Base-by-base conservation (phyloP, 2,329 filamentous ascomycete genomes). In the Spiromastix sp. region DNA sequence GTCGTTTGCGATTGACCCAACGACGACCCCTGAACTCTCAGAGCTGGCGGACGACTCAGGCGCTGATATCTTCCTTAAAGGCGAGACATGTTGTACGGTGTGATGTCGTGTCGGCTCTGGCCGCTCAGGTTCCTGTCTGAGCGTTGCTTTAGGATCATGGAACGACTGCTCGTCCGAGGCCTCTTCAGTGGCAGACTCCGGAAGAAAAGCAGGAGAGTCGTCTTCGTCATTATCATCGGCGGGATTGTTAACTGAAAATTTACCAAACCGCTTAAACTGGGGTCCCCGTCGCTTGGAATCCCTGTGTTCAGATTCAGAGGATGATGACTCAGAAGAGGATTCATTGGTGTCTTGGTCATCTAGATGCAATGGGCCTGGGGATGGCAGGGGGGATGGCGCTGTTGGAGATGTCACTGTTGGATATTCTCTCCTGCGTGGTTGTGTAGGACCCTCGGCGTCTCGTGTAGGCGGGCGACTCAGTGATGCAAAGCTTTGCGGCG, bases 181-280 rank as follows among this genome's bases (percentile, higher is more conserved):
- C 8, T 41, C 38, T 11, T 40, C 44, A 2, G 37, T 31, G 3
- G 51, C 48, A 2, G 51, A 45, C 13, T 67, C 47, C 1, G 65
- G 64, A 1, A 68, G 50, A 37, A 69, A 68, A 2, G 64, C 61
- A 0, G 63, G 64, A 0, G 62, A 53, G 13, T 66, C 63, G 22
- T 67, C 63, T 5, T 64, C 55, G 13, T 61, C 60, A 3, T 60
- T 55, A 17, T 60, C 55, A 21, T 48, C 41, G n/a, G 27, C 21
- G 56, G 36, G 25, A 15, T 24, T 27, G 11, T 28, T 19, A 15
- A 45, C 55, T 3, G 60, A 64, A 30, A 57, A 59, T 40, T 56
- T 56, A 6, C 59, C 59, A 36, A 61, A 61, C 6, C 56, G 55
- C 39, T 51, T 55, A 36, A 59, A 58, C 7, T 50, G 44, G 2